phyloP scores from a whole-genome alignment of 1,284 basidiomycete species.

The Ustanciosporium gigantosporum region DNA sequence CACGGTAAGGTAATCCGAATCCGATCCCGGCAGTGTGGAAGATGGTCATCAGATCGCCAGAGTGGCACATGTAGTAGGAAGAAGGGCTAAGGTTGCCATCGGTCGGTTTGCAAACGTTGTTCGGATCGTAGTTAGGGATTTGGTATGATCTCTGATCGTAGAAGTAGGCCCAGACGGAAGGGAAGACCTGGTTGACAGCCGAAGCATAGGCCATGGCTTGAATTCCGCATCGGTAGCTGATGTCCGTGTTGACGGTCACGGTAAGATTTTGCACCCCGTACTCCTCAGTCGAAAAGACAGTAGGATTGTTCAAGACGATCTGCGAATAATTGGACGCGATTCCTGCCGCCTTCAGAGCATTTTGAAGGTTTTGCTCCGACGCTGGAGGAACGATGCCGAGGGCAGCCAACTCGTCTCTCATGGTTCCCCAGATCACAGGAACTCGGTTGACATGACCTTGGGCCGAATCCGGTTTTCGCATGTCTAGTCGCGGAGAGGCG shows the following conservation, averaged over 20 bases:
- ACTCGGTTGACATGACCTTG: slow-evolving; percentile 36
- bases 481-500: slow-evolving; percentile 21
- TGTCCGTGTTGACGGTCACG: slow-evolving; percentile 29
- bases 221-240: slow-evolving; percentile 28
- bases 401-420: slow-evolving; percentile 45
- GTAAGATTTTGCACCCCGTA: slow-evolving; percentile 33
- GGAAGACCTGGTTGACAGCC: slow-evolving; percentile 32
- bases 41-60: slow-evolving; percentile 31
- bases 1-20: slow-evolving; percentile 23
- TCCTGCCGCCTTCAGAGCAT: slow-evolving; percentile 28
- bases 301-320: slow-evolving; percentile 22
- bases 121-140: slow-evolving; percentile 33
- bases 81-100: slow-evolving; percentile 12
- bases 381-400: slow-evolving; percentile 36
- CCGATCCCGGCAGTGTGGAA: slow-evolving; percentile 23
- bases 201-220: slow-evolving; percentile 33
- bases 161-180: slow-evolving; percentile 20
- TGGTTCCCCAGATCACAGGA: slow-evolving; percentile 36
- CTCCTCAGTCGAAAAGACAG: slow-evolving; percentile 16
- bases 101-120: slow-evolving; percentile 11
- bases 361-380: slow-evolving; percentile 21
- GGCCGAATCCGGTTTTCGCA: slow-evolving; percentile 11
- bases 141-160: slow-evolving; percentile 30
- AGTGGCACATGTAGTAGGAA: slow-evolving; percentile 40
- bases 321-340: slow-evolving; percentile 23